Base-by-base conservation (phyloP, 352 stramenopile genomes). In the Plasmopara halstedii region DNA sequence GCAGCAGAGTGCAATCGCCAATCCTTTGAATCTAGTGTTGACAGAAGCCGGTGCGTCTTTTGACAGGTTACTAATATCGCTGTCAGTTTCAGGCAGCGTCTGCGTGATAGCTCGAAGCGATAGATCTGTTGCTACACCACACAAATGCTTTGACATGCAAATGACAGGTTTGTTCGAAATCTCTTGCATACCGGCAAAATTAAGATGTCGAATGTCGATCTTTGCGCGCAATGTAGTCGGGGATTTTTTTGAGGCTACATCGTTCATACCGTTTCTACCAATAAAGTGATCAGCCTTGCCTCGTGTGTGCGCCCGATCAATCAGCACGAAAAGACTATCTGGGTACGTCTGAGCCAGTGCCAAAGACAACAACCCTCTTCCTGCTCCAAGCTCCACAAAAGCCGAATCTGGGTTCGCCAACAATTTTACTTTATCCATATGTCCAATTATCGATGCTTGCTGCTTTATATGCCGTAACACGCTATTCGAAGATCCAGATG, bases 101-200 rank as follows among this genome's bases (percentile, higher is more conserved):
- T 82, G 62, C 3, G 61, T 58, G 20, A 89, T 69, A 19, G 77
- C 70, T 38, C 80, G 74, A 33, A 92, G 51, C 17, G 81, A 92
- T 23, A 92, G 40, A 42, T 92, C 81, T 0, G 81, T 92, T 29
- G 81, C 81, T 32, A 90, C 78, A 7, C 81, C 81, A 26, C 81
- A 93, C 25, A 93, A 47, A 39, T 93, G 81, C 56, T 93, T 93
- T 41, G 81, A 93, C 64, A 93, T 89, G 48, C 74, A 82, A 6
- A 93, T 74, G 15, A 93, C 53, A 0, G 69, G 58, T 23, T 67
- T 70, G 35, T 70, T 45, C 0, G 33, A 22, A 3, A 87, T 50
- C 40, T 85, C 68, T 27, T 62, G 18, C 65, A 93, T 83, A 0
- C 67, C 78, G 1, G 67, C 62, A 20, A 90, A 71, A 48, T 93